Conservation (phyloP, 768 basidiomycete species). For the Tephrocybe sp. region DNA sequence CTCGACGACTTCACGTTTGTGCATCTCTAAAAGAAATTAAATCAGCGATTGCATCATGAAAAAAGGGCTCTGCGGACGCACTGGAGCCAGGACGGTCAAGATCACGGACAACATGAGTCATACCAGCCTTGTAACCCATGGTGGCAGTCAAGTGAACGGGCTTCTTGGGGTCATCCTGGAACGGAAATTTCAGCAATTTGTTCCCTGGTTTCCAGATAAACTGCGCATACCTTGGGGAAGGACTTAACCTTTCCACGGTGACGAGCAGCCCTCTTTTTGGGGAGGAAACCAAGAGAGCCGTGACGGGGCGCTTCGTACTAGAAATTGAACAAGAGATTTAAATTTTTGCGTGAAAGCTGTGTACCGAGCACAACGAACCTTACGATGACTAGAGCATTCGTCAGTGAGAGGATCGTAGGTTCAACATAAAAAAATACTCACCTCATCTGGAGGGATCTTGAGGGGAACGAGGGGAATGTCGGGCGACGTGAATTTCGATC, state of each 20-base stretch:
- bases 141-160: slow-evolving; percentile 97
- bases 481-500: slow-evolving; percentile 29
- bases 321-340: slow-evolving; percentile 2
- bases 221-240: slow-evolving; percentile 84
- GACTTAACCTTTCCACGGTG: slow-evolving; percentile 99
- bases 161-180: slow-evolving; percentile 98
- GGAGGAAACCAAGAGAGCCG: slow-evolving; percentile 96
- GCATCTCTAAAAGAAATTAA: slow-evolving; percentile 75
- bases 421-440: slow-evolving; percentile 30
- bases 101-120: slow-evolving; percentile 99
- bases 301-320: slow-evolving; percentile 99
- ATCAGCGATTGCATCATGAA: background rate
- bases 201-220: background rate
- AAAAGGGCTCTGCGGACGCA: slow-evolving; percentile 44
- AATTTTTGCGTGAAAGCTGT: slow-evolving; percentile 2
- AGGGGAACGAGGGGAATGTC: slow-evolving; percentile 34
- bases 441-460: slow-evolving; percentile 64
- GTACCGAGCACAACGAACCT: slow-evolving; percentile 53
- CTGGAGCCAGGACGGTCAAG: slow-evolving; percentile 99
- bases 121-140: slow-evolving; percentile 99
- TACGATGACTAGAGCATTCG: slow-evolving; percentile 68
- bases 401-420: slow-evolving; percentile 13
- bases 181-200: background rate
- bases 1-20: slow-evolving; percentile 99
- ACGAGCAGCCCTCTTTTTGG: slow-evolving; percentile 93